Evolutionary conservation across 768 basidiomycete species (phyloP), one percentile per base, ranked within the genome.

Genomic region (Hortiboletus campestris): DNA sequence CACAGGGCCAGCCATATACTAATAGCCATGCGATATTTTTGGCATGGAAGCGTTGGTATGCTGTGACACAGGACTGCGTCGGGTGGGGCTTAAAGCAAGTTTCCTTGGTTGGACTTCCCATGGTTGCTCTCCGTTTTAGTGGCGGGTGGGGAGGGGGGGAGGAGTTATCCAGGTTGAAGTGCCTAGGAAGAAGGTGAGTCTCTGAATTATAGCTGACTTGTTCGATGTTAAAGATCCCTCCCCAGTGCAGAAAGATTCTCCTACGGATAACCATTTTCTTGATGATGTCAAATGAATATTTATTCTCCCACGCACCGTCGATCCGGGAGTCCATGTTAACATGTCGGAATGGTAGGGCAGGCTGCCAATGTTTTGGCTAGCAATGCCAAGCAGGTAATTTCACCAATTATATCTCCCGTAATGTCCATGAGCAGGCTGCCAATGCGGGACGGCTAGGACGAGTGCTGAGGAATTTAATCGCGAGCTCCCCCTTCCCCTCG

Each of bases 281-380:
- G 9, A 14, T 9, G n/a, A 43, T 12, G 3, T 41, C 20, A 2
- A 34, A 32, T 31, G 12, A 4, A 47, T 8, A 28, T 46, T 16
- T 40, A 43, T 19, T 48, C 42, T 59, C 64, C 38, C 63, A 63
- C 57, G 63, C 44, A 35, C 14, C 19, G 4, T 36, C 11, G 45
- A 19, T 6, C 14, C 20, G 4, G 16, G n/a, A 13, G 12, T 35
- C 17, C 22, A 38, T 10, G 14, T 49, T 16, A 3, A 14, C 7
- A 14, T 6, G 42, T 41, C 3, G 16, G 31, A 51, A 41, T 46
- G 38, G 16, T 22, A 29, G 50, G 36, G 20, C 40, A 44, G 56
- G 46, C 49, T 6, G 39, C 51, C 63, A 48, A 46, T 40, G 6
- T 40, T 39, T 47, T 55, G 58, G 53, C 39, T 19, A 12, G 39